Conservation (phyloP, 2,329 filamentous ascomycete genomes). For the Xylaria sp. region DNA sequence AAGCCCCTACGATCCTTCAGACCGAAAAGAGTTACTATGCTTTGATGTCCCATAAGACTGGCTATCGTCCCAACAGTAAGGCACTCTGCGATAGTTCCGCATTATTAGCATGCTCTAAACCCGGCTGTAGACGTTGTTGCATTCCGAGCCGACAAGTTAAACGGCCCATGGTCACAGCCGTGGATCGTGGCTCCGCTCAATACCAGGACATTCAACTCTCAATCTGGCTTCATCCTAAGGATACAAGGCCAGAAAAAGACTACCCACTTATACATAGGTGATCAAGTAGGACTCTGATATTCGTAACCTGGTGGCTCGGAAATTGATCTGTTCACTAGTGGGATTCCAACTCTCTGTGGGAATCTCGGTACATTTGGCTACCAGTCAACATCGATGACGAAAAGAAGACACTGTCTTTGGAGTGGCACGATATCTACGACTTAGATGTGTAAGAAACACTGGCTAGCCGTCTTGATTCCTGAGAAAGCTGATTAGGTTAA, state of each 20-base stretch:
- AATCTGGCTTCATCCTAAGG: conserved; percentile 61
- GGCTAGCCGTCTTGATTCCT: background rate
- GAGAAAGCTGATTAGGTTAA: conserved; percentile 35
- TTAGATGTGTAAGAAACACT: conserved; percentile 56
- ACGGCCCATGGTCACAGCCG: conserved; percentile 65
- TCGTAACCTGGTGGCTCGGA: background rate
- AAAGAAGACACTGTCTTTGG: conserved; percentile 60
- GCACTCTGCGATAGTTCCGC: background rate
- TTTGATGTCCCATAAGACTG: conserved; percentile 72
- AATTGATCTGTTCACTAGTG: conserved; percentile 47
- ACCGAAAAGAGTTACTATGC: conserved; percentile 70
- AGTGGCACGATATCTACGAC: conserved; percentile 68
- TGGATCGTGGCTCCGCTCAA: conserved; percentile 63
- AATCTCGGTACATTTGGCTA: conserved; percentile 67
- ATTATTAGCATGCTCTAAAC: background rate
- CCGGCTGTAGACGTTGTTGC: conserved; percentile 59
- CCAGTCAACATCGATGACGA: conserved; percentile 63
- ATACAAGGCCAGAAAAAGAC: conserved; percentile 62
- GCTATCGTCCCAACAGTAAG: conserved; percentile 67
- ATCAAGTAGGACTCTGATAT: conserved; percentile 49
- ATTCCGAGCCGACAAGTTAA: conserved; percentile 62
- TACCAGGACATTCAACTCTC: conserved; percentile 64
- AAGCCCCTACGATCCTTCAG: conserved; percentile 69
- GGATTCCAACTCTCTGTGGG: conserved; percentile 67
- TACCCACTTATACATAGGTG: conserved; percentile 63